Evolutionary conservation across 345 rosid species (phyloP).

Genomic region (Iberis pinnata): DNA sequence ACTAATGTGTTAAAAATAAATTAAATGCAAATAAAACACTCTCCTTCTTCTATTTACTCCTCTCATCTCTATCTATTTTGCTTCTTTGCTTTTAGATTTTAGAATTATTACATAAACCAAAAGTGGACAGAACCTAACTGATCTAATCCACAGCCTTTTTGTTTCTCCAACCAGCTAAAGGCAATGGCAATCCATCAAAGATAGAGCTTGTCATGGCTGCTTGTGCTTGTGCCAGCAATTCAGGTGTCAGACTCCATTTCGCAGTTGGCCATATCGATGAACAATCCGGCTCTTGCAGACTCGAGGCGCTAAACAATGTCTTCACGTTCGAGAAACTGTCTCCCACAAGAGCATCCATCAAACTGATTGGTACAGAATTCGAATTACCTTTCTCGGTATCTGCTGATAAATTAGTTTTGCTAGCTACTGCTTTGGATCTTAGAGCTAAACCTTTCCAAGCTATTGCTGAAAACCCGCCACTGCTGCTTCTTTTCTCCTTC

Average conservation of each 20-base stretch:
- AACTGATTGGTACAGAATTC: constrained; percentile 20
- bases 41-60: constrained; percentile 12
- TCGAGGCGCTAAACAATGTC: constrained; percentile 74
- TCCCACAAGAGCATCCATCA: constrained; percentile 29
- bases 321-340: constrained; percentile 42
- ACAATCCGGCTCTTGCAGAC: constrained; percentile 53
- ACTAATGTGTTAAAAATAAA: background rate
- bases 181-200: constrained; percentile 71
- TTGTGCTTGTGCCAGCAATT: constrained; percentile 50
- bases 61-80: background rate
- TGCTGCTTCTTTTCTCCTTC: constrained; percentile 37
- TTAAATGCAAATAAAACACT: constrained; percentile 15
- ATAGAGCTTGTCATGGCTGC: constrained; percentile 55
- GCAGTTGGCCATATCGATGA: constrained; percentile 45
- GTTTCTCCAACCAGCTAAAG: constrained; percentile 52
- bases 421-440: constrained; percentile 47
- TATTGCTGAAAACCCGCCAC: constrained; percentile 36
- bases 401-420: constrained; percentile 27
- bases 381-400: constrained; percentile 30
- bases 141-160: constrained; percentile 75
- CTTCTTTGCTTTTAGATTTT: background rate
- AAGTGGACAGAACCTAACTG: background rate
- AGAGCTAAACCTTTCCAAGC: constrained; percentile 55
- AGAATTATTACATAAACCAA: background rate
- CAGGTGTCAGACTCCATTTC: constrained; percentile 56